Evolutionary conservation across 1,139 yeast genomes (phyloP).

Genomic region (Diutina scorzettiae): DNA sequence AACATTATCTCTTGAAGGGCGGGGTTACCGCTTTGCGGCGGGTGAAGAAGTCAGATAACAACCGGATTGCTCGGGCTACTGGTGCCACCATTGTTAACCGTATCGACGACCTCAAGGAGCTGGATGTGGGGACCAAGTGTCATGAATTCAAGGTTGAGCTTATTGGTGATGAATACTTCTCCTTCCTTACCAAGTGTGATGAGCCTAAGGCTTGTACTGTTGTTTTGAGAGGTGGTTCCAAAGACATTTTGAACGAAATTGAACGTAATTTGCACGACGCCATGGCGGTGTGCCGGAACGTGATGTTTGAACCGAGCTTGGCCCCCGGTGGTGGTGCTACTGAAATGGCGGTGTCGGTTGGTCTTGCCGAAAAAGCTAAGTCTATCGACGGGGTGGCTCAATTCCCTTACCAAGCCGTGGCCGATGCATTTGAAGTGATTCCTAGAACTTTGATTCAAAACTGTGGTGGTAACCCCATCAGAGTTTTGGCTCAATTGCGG

Average conservation of each 20-base stretch:
- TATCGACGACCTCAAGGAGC: conserved; percentile 83
- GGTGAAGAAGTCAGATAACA: conserved; percentile 90
- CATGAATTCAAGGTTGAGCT: conserved; percentile 87
- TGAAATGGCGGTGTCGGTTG: conserved; percentile 95
- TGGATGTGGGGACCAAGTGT: conserved; percentile 82
- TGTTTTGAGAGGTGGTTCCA: conserved; percentile 88
- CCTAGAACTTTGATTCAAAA: conserved; percentile 54
- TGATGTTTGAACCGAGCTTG: conserved; percentile 85
- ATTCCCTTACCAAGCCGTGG: conserved; percentile 98
- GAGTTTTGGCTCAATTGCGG: conserved; percentile 79
- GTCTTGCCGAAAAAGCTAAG: conserved; percentile 82
- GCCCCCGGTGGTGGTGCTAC: conserved; percentile 99
- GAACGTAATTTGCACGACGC: conserved; percentile 98
- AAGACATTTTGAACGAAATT: conserved; percentile 90
- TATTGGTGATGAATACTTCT: conserved; percentile 95
- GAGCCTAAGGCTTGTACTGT: conserved; percentile 92
- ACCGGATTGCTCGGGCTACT: conserved; percentile 93
- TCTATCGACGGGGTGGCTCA: conserved; percentile 90
- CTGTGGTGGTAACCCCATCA: conserved; percentile 24
- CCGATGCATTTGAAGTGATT: conserved; percentile 96
- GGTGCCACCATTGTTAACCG: conserved; percentile 97
- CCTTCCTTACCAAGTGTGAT: conserved; percentile 70
- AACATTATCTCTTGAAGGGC: conserved; percentile 87
- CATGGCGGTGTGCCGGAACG: conserved; percentile 95
- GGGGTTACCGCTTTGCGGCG: conserved; percentile 90